phyloP scores from a whole-genome alignment of 768 basidiomycete species.

The Pisolithus albus region DNA sequence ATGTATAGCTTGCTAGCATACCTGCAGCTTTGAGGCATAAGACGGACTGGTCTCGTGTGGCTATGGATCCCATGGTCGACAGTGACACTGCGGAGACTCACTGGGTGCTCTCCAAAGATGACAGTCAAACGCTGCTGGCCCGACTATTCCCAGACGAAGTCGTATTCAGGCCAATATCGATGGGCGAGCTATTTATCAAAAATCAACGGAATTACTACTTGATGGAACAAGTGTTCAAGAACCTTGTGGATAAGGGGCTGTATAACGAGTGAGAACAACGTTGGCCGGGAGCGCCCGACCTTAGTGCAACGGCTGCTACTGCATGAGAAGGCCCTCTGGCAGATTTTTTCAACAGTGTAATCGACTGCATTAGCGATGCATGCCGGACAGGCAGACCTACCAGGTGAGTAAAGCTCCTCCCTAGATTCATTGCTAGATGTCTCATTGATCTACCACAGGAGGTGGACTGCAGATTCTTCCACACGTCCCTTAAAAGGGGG shows the following conservation, averaged over 20 bases:
- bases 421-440: background rate
- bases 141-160: background rate
- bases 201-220: background rate
- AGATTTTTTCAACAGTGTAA: background rate
- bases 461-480: background rate
- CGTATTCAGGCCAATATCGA: background rate
- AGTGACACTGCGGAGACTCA: background rate
- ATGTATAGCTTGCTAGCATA: background rate
- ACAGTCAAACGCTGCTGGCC: background rate
- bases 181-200: background rate
- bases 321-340: background rate
- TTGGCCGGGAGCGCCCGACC: background rate
- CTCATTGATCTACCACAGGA: background rate
- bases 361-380: background rate
- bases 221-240: background rate
- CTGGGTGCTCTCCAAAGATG: too few species aligned
- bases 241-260: background rate
- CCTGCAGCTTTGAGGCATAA: background rate
- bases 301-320: background rate
- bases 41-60: background rate
- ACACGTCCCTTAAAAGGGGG: background rate
- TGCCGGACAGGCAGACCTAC: background rate
- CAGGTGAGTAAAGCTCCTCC: background rate
- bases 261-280: background rate
- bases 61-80: slow-evolving; percentile 1